A percentile compares a stretch with the other conserved stretches of the same genome.
Conservation (phyloP, 1,284 basidiomycete genomes). For the Anthracocystis panici-leucophaei region DNA sequence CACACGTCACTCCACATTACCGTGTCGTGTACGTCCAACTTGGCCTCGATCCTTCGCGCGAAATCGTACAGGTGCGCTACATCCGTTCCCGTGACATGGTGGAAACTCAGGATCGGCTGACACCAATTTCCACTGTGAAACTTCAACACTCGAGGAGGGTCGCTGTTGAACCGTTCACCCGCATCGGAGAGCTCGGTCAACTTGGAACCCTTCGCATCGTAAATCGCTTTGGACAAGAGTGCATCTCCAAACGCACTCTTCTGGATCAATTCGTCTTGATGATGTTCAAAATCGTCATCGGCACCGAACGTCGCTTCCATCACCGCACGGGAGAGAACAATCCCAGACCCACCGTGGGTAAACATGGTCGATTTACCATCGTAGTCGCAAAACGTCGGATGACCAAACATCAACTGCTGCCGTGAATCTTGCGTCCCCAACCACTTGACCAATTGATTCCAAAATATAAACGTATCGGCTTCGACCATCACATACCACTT, state of each 20-base stretch:
- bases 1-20: constrained; percentile 33
- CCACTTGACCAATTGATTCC: constrained; percentile 35
- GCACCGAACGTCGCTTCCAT: constrained; percentile 35
- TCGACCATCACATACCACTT: constrained; percentile 58
- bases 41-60: constrained; percentile 23
- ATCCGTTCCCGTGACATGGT: constrained; percentile 48
- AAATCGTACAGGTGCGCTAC: constrained; percentile 39
- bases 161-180: constrained; percentile 33
- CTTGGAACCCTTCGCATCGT: constrained; percentile 17
- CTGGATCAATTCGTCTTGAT: constrained; percentile 28
- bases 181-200: constrained; percentile 25
- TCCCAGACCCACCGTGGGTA: constrained; percentile 44
- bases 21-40: constrained; percentile 5
- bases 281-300: constrained; percentile 32
- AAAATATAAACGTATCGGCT: constrained; percentile 57
- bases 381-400: constrained; percentile 38
- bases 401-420: constrained; percentile 33
- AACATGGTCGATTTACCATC: constrained; percentile 36
- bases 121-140: constrained; percentile 36
- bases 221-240: constrained; percentile 42
- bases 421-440: constrained; percentile 13
- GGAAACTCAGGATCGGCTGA: constrained; percentile 37
- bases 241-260: constrained; percentile 48
- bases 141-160: constrained; percentile 30
- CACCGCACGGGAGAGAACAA: constrained; percentile 28